Evolutionary conservation across 192 early-diverging fungal species (phyloP), one percentile per base, ranked within the genome.

Genomic region (Coemansia sp.): DNA sequence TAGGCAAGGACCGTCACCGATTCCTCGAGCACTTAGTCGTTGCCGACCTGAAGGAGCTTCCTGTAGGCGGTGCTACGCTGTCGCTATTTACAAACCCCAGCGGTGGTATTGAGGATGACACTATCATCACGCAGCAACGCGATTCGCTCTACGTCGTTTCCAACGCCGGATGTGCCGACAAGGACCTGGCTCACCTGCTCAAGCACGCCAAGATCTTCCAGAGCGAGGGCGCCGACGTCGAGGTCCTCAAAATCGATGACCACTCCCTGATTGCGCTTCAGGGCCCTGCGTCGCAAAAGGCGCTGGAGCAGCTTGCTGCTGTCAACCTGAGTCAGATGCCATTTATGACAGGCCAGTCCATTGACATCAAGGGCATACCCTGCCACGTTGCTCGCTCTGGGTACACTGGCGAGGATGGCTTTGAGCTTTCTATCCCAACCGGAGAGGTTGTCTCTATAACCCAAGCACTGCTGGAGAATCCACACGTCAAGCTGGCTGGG

Each of bases 381-480:
- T 90, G 89, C 69, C 94, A 96, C 67, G 89, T 99, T 41, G 93
- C 97, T 19, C 90, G 97, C 31, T 96, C 93, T 33, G 97, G 97
- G 13, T 99, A 99, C 85, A 99, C 97, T 64, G 97, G 97, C 64
- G 97, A 99, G 82, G 97, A 99, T 83, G 97, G 97, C 13, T 98
- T 99, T 73, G 97, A 99, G 92, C 90, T 99, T 69, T 94, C 93
- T 11, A 89, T 99, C 45, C 90, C 94, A 17, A 88, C 92, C 44
- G 69, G 72, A 61, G 89, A 93, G 35, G 88, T 87, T 11, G 86
- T 87, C 17, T 70, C 68, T 48, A 81, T 99, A 50, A 88, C 93
- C 35, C 83, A 92, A 64, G 53, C 81, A 39, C 78, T 94, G 34
- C 72, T 98, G 41, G 81, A 72, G 33, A 79, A 91, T 66, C 86